phyloP scores from a whole-genome alignment of 805 yeast genomes.

The Hyphopichia homilentoma region DNA sequence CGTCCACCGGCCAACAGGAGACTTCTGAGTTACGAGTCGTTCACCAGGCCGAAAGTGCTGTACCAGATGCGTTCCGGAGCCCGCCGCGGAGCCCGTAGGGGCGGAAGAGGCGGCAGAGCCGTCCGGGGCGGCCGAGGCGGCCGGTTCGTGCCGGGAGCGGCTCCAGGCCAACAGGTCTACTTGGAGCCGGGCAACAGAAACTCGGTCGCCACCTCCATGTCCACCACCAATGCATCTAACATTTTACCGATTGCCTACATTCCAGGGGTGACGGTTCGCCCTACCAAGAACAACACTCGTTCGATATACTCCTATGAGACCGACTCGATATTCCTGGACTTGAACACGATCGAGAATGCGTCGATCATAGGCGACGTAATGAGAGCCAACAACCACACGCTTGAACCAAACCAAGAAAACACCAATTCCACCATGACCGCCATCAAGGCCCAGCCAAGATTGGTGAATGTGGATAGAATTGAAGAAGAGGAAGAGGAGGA shows the following conservation, averaged over 20 bases:
- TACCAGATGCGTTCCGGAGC: no score
- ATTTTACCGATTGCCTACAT: slow-evolving; percentile 89
- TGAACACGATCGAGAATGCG: slow-evolving; percentile 44
- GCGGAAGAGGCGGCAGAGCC: slow-evolving; percentile 3
- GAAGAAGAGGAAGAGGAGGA: slow-evolving; percentile 41
- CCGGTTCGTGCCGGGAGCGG: neutral
- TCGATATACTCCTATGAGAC: slow-evolving; percentile 43
- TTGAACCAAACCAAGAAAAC: slow-evolving; percentile 3
- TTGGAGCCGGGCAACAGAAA: slow-evolving; percentile 21
- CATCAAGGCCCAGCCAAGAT: slow-evolving; percentile 67
- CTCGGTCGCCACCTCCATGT: slow-evolving; percentile 57
- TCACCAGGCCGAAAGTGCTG: slow-evolving; percentile 36
- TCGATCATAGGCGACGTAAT: slow-evolving; percentile 40
- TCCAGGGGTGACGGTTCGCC: slow-evolving; percentile 82
- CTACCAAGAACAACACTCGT: slow-evolving; percentile 41
- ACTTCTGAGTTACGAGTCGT: slow-evolving; percentile 40
- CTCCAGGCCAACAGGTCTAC: slow-evolving; percentile 6
- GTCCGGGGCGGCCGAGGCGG: neutral
- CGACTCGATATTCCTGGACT: slow-evolving; percentile 40
- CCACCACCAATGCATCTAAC: slow-evolving; percentile 76
- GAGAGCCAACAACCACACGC: slow-evolving; percentile 16
- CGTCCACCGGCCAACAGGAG: slow-evolving; percentile 18
- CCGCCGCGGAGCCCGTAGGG: no score
- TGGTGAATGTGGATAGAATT: slow-evolving; percentile 54
- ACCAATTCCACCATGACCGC: slow-evolving; percentile 58